phyloP scores from a whole-genome alignment of 2,329 filamentous ascomycete species.

The Aspergillus sp. region DNA sequence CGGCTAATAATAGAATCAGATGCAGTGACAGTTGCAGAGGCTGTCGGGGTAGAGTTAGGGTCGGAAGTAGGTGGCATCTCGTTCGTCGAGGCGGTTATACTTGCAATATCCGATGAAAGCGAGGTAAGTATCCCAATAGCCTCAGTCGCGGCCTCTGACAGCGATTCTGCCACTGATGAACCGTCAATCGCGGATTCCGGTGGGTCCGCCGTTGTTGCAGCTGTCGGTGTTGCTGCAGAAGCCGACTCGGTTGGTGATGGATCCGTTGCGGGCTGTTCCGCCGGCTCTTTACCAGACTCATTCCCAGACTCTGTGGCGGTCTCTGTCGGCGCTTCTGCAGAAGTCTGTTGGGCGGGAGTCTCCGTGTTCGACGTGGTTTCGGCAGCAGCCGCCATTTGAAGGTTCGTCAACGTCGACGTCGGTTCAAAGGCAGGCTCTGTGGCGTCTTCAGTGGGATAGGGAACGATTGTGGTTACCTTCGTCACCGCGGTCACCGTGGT shows the following conservation, averaged over 20 bases:
- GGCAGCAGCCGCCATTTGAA: background rate
- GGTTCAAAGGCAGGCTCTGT: background rate
- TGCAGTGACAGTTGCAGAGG: background rate
- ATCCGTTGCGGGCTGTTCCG: no score
- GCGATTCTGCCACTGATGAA: background rate
- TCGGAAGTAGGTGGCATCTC: background rate
- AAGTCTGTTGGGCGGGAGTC: background rate
- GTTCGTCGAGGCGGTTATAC: background rate
- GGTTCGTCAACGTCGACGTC: background rate
- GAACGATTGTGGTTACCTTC: background rate
- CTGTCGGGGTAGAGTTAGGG: background rate
- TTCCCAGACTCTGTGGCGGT: background rate
- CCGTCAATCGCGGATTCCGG: background rate
- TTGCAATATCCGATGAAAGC: background rate
- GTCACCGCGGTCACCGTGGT: background rate
- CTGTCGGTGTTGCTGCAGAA: background rate
- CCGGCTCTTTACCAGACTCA: background rate
- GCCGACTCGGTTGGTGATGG: background rate
- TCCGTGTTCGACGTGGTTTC: background rate
- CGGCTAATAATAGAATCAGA: slow-evolving; percentile 1
- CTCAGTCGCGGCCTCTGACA: background rate
- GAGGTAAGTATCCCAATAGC: background rate
- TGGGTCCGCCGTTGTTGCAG: background rate
- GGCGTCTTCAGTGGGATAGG: background rate
- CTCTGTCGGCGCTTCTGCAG: background rate